Conservation (phyloP, 2,329 filamentous ascomycete species). For the Trichothecium roseum region DNA sequence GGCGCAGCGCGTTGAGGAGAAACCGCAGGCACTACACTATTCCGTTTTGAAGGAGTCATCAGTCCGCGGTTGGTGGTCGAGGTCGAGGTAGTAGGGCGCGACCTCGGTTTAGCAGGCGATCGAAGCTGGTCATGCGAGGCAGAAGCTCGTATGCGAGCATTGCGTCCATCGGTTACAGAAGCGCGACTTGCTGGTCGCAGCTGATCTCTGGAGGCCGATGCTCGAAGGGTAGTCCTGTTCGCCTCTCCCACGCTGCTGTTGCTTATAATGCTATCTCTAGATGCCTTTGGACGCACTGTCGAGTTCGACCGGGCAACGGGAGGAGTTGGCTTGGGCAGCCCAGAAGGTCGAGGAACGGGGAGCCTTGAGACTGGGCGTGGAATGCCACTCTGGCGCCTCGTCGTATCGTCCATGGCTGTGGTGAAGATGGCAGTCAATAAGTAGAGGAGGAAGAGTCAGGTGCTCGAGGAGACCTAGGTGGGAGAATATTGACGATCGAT, state of each 20-base stretch:
- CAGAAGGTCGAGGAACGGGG: slow-evolving; percentile 21
- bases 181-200: slow-evolving; percentile 15
- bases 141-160: slow-evolving; percentile 7
- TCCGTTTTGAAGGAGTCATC: slow-evolving; percentile 2
- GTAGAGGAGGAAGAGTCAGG: too few species aligned
- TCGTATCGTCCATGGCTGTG: slow-evolving; percentile 3
- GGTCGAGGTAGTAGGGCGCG: slow-evolving; percentile 8
- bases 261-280: slow-evolving; percentile 15
- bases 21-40: slow-evolving; percentile 12
- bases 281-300: slow-evolving; percentile 16
- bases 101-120: slow-evolving; percentile 5
- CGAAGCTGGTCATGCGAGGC: slow-evolving; percentile 12
- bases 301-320: slow-evolving; percentile 15
- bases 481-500: too few species aligned
- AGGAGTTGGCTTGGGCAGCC: slow-evolving; percentile 18
- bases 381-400: slow-evolving; percentile 2
- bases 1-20: slow-evolving; percentile 13
- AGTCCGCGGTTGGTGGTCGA: slow-evolving; percentile 8
- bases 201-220: slow-evolving; percentile 28
- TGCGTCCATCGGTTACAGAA: slow-evolving; percentile 8
- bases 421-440: too few species aligned
- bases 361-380: slow-evolving; percentile 23
- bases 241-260: slow-evolving; percentile 14
- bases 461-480: too few species aligned
- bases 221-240: slow-evolving; percentile 28